Base-by-base conservation (phyloP, 139 green algal genomes). In the Edaphochlamys debaryana region DNA sequence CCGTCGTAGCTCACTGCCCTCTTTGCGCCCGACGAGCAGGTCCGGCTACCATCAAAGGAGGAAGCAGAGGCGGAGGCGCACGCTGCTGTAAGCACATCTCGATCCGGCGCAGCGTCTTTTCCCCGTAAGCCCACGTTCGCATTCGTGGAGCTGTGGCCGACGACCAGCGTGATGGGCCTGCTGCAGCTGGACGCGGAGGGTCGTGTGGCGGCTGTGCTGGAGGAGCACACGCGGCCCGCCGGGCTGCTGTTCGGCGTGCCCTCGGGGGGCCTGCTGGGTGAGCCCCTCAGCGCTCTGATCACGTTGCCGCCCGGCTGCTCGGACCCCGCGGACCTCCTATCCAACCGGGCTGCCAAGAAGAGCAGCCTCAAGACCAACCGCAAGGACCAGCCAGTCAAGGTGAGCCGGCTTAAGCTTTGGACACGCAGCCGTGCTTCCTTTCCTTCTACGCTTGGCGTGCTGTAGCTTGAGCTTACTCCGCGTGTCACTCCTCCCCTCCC, bases 341-440 rank as follows among this genome's bases (percentile, higher is more conserved):
- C 37, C 23, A 40, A 45, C 0, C 38, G 69, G 13, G 58, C 8
- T 29, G 54, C 25, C 56, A 80, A 70, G 38, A 80, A 80, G 37
- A 80, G 73, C 37, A 80, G 56, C 73, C 73, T 80, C 29, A 80
- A 80, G 54, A 41, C 73, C 7, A 58, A 52, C 19, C 69, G 50
- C 8, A 19, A 23, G 40, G 60, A 81, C 38, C 32, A 32, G 3
- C 29, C 13, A 9, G 40, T 81, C 22, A 81, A 81, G 75, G 75
- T 63, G 56, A 29, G 45, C 45, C 45, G 13, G 9, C 11, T 54
- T 9, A 54, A 54, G 45, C 13, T 13, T 54, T 13, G 11, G 11
- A 13, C 11, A 9, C 11, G 45, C 45, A 9, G 45, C 45, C 13
- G 45, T 54, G 9, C 45, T 13, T 9, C 45, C 45, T 13, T n/a